phyloP scores from a whole-genome alignment of 768 basidiomycete species.

The Lactifluus subvellereus region DNA sequence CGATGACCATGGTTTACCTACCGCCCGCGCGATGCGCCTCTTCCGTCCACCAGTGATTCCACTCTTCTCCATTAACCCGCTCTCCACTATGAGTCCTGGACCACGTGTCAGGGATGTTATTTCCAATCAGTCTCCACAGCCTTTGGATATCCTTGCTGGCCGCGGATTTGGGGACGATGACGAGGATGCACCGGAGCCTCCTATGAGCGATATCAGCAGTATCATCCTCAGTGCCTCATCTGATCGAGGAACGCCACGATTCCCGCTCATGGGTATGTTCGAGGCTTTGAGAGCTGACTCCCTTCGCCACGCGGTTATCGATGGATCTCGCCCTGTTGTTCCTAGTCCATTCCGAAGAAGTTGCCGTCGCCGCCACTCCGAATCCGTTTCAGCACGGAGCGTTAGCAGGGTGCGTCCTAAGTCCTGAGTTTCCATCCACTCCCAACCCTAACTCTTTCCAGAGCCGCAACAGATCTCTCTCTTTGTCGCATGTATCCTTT shows the following conservation, averaged over 20 bases:
- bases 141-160: slow-evolving; percentile 65
- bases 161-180: slow-evolving; percentile 34
- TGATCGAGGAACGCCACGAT: slow-evolving; percentile 20
- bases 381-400: slow-evolving; percentile 18
- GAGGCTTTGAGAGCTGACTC: slow-evolving; percentile 11
- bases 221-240: slow-evolving; percentile 18
- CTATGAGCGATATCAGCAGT: slow-evolving; percentile 23
- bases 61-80: slow-evolving; percentile 56
- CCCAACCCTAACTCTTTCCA: slow-evolving; percentile 21
- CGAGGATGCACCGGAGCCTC: slow-evolving; percentile 18
- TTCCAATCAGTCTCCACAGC: slow-evolving; percentile 43
- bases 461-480: slow-evolving; percentile 30
- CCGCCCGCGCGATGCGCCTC: slow-evolving; percentile 66
- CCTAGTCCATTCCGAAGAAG: slow-evolving; percentile 24
- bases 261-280: slow-evolving; percentile 23
- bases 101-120: slow-evolving; percentile 34
- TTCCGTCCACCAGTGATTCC: slow-evolving; percentile 61
- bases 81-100: slow-evolving; percentile 64
- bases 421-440: neutral
- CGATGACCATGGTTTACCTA: slow-evolving; percentile 66
- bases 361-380: slow-evolving; percentile 18
- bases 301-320: slow-evolving; percentile 23
- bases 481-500: slow-evolving; percentile 32
- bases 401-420: slow-evolving; percentile 18
- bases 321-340: slow-evolving; percentile 15